Evolutionary conservation across 2,329 filamentous ascomycete species (phyloP).

Genomic region (Coleophoma eucalyptorum): DNA sequence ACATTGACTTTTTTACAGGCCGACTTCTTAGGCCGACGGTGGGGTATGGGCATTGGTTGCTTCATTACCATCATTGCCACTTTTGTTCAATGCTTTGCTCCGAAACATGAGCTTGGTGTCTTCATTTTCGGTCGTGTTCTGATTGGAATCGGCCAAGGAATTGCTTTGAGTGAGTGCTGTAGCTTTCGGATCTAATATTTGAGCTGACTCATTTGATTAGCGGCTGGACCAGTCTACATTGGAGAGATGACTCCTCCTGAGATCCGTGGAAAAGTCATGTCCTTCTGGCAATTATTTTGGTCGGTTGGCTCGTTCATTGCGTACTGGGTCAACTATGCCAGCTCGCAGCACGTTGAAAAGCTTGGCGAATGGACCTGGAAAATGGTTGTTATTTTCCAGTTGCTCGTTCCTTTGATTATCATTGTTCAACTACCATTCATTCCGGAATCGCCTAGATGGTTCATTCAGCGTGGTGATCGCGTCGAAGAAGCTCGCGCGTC

Average conservation of each 20-base stretch:
- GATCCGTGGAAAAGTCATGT: constrained; percentile 65
- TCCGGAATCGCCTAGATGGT: constrained; percentile 67
- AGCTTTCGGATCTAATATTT: background rate
- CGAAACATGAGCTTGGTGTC: constrained; percentile 54
- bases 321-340: constrained; percentile 63
- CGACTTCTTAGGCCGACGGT: constrained; percentile 56
- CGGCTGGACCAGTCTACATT: constrained; percentile 67
- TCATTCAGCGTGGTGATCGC: constrained; percentile 56
- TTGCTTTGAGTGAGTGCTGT: constrained; percentile 52
- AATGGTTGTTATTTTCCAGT: constrained; percentile 69
- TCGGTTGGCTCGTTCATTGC: constrained; percentile 61
- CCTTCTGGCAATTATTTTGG: constrained; percentile 67
- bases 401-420: constrained; percentile 62
- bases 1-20: constrained; percentile 27
- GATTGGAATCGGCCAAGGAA: constrained; percentile 67
- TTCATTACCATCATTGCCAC: constrained; percentile 64
- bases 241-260: constrained; percentile 62
- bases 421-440: constrained; percentile 59
- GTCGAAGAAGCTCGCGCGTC: constrained; percentile 55
- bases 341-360: constrained; percentile 45
- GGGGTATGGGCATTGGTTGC: constrained; percentile 64
- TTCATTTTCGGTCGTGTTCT: constrained; percentile 68
- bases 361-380: constrained; percentile 72
- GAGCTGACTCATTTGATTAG: constrained; percentile 26
- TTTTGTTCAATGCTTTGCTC: constrained; percentile 64